phyloP scores from a whole-genome alignment of 1,284 basidiomycete species.

The Ceratobasidium sp. region DNA sequence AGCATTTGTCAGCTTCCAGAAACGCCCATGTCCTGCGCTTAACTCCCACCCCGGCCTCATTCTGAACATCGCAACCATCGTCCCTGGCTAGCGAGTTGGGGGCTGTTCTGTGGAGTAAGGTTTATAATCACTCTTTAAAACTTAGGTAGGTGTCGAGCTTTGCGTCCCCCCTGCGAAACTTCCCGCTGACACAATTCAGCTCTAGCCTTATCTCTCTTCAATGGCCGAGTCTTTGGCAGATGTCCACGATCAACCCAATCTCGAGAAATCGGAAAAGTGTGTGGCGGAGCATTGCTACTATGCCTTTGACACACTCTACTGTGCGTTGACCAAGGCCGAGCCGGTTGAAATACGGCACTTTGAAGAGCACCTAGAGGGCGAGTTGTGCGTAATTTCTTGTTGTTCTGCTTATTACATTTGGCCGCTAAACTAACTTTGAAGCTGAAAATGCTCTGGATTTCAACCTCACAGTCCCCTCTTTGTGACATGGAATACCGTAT shows the following conservation, averaged over 20 bases:
- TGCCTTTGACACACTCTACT: conserved; percentile 80
- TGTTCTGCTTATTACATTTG: conserved; percentile 1
- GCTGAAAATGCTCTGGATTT: background rate
- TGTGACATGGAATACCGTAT: conserved; percentile 91
- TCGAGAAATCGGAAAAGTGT: conserved; percentile 55
- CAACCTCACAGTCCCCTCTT: conserved; percentile 81
- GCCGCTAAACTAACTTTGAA: conserved; percentile 45
- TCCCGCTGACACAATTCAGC: background rate
- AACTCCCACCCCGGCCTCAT: background rate
- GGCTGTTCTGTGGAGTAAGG: conserved; percentile 2
- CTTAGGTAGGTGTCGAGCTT: background rate
- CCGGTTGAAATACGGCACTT: conserved; percentile 63
- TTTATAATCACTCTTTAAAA: background rate
- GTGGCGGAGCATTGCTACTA: conserved; percentile 75
- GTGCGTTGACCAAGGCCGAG: conserved; percentile 62
- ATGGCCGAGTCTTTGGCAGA: conserved; percentile 12
- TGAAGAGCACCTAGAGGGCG: conserved; percentile 71
- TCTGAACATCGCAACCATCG: background rate
- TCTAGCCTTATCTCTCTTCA: background rate
- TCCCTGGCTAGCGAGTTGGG: background rate
- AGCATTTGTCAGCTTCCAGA: background rate
- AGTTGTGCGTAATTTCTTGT: conserved; percentile 24
- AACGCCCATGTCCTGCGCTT: conserved; percentile 31
- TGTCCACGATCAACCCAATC: background rate
- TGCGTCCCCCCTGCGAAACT: background rate